These are phyloP conservation scores for Pezicula neosporulosa DNA, from an alignment of 2,329 filamentous ascomycete genomes.

Conservation along the genomic window DNA sequence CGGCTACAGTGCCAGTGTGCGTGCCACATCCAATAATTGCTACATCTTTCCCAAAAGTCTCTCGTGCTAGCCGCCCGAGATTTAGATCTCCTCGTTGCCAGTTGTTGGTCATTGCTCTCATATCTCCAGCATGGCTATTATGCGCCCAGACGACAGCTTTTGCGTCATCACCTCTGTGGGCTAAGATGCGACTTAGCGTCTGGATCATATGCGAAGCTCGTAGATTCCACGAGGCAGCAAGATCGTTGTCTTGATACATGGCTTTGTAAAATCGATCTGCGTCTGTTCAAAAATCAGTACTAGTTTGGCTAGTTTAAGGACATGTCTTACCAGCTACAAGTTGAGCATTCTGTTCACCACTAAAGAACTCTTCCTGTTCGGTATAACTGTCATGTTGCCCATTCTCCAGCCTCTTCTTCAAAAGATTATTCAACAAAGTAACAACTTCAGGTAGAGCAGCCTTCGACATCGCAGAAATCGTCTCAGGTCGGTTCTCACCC, in stretches of 20 bases:
- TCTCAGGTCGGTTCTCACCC: constrained; percentile 42
- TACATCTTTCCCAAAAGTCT: constrained; percentile 37
- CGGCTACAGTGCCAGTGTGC: constrained; percentile 48
- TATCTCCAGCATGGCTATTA: constrained; percentile 50
- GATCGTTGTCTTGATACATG: constrained; percentile 29
- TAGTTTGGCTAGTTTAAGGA: too few species aligned
- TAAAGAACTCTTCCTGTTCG: constrained; percentile 44
- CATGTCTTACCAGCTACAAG: constrained; percentile 31
- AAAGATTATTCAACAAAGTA: constrained; percentile 39
- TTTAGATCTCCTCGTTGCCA: constrained; percentile 42
- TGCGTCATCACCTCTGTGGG: constrained; percentile 38
- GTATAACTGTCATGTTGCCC: constrained; percentile 32
- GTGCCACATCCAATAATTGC: constrained; percentile 44
- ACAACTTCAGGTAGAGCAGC: constrained; percentile 43
- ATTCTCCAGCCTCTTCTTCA: constrained; percentile 18
- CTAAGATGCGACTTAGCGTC: constrained; percentile 40
- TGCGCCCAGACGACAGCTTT: constrained; percentile 53
- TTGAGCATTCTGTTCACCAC: constrained; percentile 46
- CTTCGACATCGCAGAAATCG: constrained; percentile 33
- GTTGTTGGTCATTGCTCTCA: constrained; percentile 47
- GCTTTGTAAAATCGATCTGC: too few species aligned
- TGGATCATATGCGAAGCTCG: constrained; percentile 50
- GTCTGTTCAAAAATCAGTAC: too few species aligned
- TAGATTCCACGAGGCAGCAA: too few species aligned
- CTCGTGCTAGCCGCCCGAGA: constrained; percentile 47